phyloP scores from a whole-genome alignment of 2,329 filamentous ascomycete species.

The Colletotrichum tanaceti region DNA sequence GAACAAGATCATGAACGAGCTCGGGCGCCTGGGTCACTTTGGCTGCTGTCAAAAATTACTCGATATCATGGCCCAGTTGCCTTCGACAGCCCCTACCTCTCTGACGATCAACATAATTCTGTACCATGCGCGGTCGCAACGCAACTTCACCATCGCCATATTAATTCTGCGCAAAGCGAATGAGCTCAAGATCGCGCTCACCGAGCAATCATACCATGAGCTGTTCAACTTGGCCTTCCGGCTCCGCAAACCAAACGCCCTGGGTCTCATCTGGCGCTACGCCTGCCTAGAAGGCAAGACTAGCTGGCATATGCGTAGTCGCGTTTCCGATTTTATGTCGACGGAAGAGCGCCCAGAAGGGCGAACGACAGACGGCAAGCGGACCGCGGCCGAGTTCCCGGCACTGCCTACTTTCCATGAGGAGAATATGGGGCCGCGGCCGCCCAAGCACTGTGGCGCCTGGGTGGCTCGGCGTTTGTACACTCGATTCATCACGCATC shows the following conservation, averaged over 20 bases:
- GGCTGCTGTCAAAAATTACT: constrained; percentile 45
- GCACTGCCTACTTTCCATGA: constrained; percentile 22
- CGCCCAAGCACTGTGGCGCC: not conserved
- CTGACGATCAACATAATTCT: constrained; percentile 55
- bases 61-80: constrained; percentile 43
- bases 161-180: constrained; percentile 47
- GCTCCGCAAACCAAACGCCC: constrained; percentile 47
- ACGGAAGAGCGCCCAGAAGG: not conserved
- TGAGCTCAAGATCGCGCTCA: constrained; percentile 42
- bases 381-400: not conserved
- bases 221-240: constrained; percentile 54
- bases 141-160: constrained; percentile 49
- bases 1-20: constrained; percentile 56
- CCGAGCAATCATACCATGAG: constrained; percentile 50
- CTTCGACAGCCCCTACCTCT: constrained; percentile 21
- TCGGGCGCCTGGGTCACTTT: constrained; percentile 54
- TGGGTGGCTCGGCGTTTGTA: not conserved
- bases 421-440: not conserved
- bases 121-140: constrained; percentile 45
- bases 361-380: not conserved
- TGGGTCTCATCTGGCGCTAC: constrained; percentile 51
- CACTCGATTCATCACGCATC: constrained; percentile 8
- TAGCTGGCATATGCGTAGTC: constrained; percentile 46
- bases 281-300: constrained; percentile 46
- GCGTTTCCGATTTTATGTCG: constrained; percentile 39